Evolutionary conservation across 108 stramenopile species (phyloP).

Genomic region (Aurantiochytrium sp.): DNA sequence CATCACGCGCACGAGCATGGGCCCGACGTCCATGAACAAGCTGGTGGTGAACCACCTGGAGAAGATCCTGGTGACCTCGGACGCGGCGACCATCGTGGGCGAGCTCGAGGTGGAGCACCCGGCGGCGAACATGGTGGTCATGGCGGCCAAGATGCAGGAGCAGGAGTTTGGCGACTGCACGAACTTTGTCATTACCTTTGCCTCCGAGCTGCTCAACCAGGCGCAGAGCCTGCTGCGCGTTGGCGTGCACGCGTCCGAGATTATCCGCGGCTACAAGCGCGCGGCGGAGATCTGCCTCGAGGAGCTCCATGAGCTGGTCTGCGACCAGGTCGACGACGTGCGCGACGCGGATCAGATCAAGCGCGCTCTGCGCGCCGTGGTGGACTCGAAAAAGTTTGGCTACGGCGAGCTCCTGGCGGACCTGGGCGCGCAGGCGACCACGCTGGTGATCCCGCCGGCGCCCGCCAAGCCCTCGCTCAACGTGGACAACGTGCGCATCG

Average conservation of each 20-base stretch:
- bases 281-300: slow-evolving; percentile 73
- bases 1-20: slow-evolving; percentile 86
- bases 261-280: slow-evolving; percentile 76
- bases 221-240: slow-evolving; percentile 84
- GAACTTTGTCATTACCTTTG: slow-evolving; percentile 84
- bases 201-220: slow-evolving; percentile 78
- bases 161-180: slow-evolving; percentile 85
- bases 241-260: slow-evolving; percentile 85
- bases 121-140: slow-evolving; percentile 86
- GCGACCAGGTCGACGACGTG: slow-evolving; percentile 53
- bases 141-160: slow-evolving; percentile 90
- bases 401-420: slow-evolving; percentile 74
- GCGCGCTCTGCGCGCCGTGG: slow-evolving; percentile 68
- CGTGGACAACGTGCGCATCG: slow-evolving; percentile 85
- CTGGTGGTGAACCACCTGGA: slow-evolving; percentile 97
- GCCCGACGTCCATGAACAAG: slow-evolving; percentile 96
- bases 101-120: slow-evolving; percentile 97
- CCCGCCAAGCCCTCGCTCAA: slow-evolving; percentile 56
- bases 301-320: slow-evolving; percentile 53
- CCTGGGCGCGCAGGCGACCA: slow-evolving; percentile 84
- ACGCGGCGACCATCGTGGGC: slow-evolving; percentile 87
- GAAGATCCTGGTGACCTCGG: slow-evolving; percentile 92
- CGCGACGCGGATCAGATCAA: slow-evolving; percentile 56
- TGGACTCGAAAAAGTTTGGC: slow-evolving; percentile 85
- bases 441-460: slow-evolving; percentile 68